Base-by-base conservation (phyloP, 352 stramenopile species). In the Phytophthora tubulina region DNA sequence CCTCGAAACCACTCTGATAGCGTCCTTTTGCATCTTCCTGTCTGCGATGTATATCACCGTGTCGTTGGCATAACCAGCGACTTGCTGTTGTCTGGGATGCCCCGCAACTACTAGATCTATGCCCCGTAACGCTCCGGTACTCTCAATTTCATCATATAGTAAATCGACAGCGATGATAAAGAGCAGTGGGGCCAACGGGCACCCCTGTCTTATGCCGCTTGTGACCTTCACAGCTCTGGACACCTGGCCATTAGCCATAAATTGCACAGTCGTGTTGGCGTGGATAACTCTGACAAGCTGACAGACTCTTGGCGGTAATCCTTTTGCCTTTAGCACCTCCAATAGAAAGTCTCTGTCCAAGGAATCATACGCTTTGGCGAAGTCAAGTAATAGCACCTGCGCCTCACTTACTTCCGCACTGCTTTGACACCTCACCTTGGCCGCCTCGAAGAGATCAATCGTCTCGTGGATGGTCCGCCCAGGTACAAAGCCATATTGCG, bases 321-420 rank as follows among this genome's bases (percentile, higher is more conserved):
- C 52, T 32, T 70, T 64, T 0, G 44, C 45, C 13, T 46, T 13
- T 0, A 70, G n/a, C 11, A 52, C 8, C 4, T 6, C 36, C 13
- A 64, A 1, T 0, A 70, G 21, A 9, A 60, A 70, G 5, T 17
- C 15, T 11, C 63, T 38, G 6, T 57, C n/a, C 0, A 70, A 6
- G 0, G 63, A 70, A 15, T 64, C 63, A 6, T 70, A 64, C 0
- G 45, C 63, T 14, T 70, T 70, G 0, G 42, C 52, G 31, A 70
- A 63, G 6, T 63, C 52, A 2, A 70, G 27, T 1, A 70, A 2
- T 8, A 70, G n/a, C 0, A 59, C 63, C 4, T 63, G 52, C 3
- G 61, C 61, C n/a, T 56, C 7, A 3, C 0, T 33, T 2, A 42
- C 5, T n/a, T 36, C 6, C 9, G 8, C 27, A 6, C 27, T 42